Conservation (phyloP, 495 filamentous ascomycete species). For the Penicillium paxilli region DNA sequence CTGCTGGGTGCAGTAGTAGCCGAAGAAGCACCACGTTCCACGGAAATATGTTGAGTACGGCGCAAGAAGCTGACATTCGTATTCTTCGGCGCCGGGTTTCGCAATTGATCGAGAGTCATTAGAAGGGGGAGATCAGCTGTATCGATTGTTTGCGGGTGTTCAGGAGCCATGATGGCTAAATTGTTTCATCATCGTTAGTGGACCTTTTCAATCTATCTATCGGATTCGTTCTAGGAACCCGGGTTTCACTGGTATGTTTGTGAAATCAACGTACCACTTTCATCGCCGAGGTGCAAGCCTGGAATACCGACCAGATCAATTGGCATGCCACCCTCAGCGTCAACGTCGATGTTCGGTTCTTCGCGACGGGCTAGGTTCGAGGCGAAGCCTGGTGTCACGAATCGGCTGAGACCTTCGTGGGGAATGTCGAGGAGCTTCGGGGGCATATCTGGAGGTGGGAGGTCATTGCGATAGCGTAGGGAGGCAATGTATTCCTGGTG, state of each 20-base stretch:
- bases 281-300: conserved; percentile 90
- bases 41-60: conserved; percentile 93
- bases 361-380: conserved; percentile 86
- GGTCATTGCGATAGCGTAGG: conserved; percentile 89
- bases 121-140: conserved; percentile 81
- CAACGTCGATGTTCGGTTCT: conserved; percentile 92
- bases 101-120: conserved; percentile 74
- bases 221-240: background rate
- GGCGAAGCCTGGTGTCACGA: conserved; percentile 83
- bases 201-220: background rate
- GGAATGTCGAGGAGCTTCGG: conserved; percentile 97
- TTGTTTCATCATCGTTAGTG: background rate
- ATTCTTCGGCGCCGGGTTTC: conserved; percentile 71
- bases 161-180: conserved; percentile 81
- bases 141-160: conserved; percentile 67
- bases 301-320: conserved; percentile 94
- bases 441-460: conserved; percentile 88
- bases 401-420: conserved; percentile 83
- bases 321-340: conserved; percentile 97
- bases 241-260: too few relatives aligned
- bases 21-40: conserved; percentile 49
- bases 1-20: conserved; percentile 34
- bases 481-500: conserved; percentile 97
- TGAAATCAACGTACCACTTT: conserved; percentile 69
- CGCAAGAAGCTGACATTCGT: conserved; percentile 88